Evolutionary conservation across 2,329 filamentous ascomycete genomes (phyloP).

Genomic region (Xylariaceae sp.): DNA sequence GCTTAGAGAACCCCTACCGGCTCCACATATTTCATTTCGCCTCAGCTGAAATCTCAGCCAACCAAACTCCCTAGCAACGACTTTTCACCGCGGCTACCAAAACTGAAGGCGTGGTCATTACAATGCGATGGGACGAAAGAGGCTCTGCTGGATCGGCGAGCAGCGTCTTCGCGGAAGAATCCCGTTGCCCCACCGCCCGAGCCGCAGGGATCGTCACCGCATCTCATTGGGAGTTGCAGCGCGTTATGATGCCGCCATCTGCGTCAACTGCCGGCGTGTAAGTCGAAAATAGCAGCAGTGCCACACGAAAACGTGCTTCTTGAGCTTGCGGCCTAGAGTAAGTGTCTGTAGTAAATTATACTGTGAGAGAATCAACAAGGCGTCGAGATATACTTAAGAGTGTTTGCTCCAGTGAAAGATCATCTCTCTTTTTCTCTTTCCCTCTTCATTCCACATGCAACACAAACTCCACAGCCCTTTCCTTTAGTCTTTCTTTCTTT

Average conservation of each 20-base stretch:
- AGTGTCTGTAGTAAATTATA: neutral
- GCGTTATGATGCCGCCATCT: conserved; percentile 28
- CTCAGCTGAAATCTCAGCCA: conserved; percentile 21
- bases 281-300: conserved; percentile 20
- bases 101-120: conserved; percentile 14
- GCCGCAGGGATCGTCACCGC: conserved; percentile 15
- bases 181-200: conserved; percentile 14
- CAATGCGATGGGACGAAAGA: conserved; percentile 9
- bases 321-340: neutral
- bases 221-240: conserved; percentile 25
- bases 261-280: conserved; percentile 20
- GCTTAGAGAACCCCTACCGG: conserved; percentile 24
- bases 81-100: conserved; percentile 17
- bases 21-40: conserved; percentile 25
- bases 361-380: conserved; percentile 2
- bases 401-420: conserved; percentile 2
- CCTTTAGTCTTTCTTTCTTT: conserved; percentile 28
- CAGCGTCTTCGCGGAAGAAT: conserved; percentile 4
- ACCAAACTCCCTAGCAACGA: conserved; percentile 24
- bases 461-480: conserved; percentile 22
- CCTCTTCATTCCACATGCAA: conserved; percentile 20
- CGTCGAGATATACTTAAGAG: conserved; percentile 23
- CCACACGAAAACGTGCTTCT: too few species aligned
- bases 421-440: conserved; percentile 11
- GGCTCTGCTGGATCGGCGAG: too few species aligned